Base-by-base conservation (phyloP, 2,329 filamentous ascomycete species). In the Metarhizium album region DNA sequence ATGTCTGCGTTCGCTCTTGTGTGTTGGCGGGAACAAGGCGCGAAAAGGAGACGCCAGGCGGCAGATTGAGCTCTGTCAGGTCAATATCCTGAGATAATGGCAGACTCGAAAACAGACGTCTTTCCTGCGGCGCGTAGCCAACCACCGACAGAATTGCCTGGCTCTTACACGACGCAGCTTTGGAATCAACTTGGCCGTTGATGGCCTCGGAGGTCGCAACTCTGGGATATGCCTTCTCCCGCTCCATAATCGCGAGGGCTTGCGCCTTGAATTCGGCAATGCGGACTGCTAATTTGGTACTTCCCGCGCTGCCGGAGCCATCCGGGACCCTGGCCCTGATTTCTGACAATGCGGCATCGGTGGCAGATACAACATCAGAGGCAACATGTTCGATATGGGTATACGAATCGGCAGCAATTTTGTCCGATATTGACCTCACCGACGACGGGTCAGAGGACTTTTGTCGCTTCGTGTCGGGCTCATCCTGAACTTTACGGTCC, bases 101-200 rank as follows among this genome's bases (percentile, higher is more conserved):
- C 47, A 95, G 72, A 65, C 90, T 95, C 3, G 91, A 95, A 64
- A 93, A 96, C 3, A 96, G 73, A 53, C 91, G 86, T 58, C 83
- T 84, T 35, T 86, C 78, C 45, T 82, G 82, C 2, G 84, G 82
- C 40, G 86, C 86, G 57, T 83, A 86, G 50, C 87, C 89, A 57
- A 83, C 84, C 1, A 95, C 72, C 1, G 87, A 91, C 52, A 96
- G 72, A 5, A 91, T 83, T 16, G 82, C 52, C 50, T 67, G 77
- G 67, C 56, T 77, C 65, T 57, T 72, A 62, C 65, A 57, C 20
- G 71, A 63, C 23, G 67, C 65, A 3, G 66, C 62, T 18, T 67
- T 64, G 27, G 67, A 55, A 46, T 68, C 66, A 40, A 69, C 71
- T 47, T 71, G 68, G 27, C 67, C 62, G 47, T 69, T 70, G 42